Conservation (phyloP, 345 rosid genomes). For the Populus simonii region DNA sequence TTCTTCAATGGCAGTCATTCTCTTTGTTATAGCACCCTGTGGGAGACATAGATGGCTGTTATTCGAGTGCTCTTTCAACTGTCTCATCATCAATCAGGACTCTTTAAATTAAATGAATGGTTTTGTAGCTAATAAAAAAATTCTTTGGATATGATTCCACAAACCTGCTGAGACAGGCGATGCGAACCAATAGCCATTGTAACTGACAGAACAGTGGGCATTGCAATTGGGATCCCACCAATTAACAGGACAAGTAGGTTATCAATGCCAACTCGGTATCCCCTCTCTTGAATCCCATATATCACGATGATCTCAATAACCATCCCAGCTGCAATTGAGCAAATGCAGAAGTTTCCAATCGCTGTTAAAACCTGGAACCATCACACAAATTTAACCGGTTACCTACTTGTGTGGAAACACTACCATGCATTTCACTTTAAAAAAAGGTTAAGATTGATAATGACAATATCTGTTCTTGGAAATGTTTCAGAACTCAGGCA, state of each 20-base stretch:
- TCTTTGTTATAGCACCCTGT: slow-evolving; percentile 42
- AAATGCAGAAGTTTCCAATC: slow-evolving; percentile 45
- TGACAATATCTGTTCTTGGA: neutral
- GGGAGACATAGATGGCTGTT: neutral
- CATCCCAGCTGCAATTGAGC: slow-evolving; percentile 41
- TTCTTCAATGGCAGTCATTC: slow-evolving; percentile 51
- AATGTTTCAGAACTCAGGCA: neutral
- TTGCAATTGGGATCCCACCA: slow-evolving; percentile 73
- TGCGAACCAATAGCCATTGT: slow-evolving; percentile 48
- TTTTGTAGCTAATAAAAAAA: neutral
- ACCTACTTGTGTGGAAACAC: neutral
- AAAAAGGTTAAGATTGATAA: neutral
- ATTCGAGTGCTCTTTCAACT: neutral
- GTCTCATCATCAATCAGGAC: neutral
- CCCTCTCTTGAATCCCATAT: slow-evolving; percentile 37
- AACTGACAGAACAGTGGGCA: slow-evolving; percentile 66
- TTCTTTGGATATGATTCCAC: neutral
- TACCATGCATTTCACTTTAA: neutral
- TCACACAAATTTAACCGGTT: neutral
- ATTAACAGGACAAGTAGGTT: slow-evolving; percentile 54
- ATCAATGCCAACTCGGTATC: slow-evolving; percentile 54
- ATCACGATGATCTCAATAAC: slow-evolving; percentile 35
- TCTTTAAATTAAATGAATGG: neutral
- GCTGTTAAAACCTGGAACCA: slow-evolving; percentile 35
- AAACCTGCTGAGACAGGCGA: slow-evolving; percentile 38